Evolutionary conservation across 495 filamentous ascomycete species (phyloP).

Genomic region (Amorphotheca resinae): DNA sequence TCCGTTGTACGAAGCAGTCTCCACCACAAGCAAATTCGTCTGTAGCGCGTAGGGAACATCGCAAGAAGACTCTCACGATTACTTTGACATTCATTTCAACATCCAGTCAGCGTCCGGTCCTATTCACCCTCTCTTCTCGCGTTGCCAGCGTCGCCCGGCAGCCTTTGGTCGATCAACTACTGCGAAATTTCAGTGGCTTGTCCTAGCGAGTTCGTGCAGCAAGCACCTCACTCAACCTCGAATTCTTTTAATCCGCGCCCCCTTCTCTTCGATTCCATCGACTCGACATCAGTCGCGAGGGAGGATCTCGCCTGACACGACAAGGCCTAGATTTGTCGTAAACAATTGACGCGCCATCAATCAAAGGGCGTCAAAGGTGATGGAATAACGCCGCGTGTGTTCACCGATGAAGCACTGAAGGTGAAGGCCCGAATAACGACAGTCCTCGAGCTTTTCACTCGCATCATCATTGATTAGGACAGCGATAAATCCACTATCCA

Average conservation of each 20-base stretch:
- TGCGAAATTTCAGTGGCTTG: not conserved
- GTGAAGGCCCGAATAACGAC: conserved; percentile 5
- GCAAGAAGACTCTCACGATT: not conserved
- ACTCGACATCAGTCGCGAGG: conserved; percentile 1
- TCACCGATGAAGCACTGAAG: not conserved
- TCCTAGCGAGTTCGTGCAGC: conserved; percentile 3
- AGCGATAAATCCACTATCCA: not conserved
- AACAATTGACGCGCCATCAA: not conserved
- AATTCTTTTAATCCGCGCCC: not conserved
- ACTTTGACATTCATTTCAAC: not conserved
- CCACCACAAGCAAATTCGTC: not conserved
- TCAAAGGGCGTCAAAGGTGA: not conserved
- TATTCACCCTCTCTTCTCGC: not conserved
- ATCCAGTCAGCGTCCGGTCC: not conserved
- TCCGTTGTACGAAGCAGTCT: not conserved
- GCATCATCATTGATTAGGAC: not conserved
- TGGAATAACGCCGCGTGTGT: conserved; percentile 14
- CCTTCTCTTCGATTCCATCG: conserved; percentile 2
- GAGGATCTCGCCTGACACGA: not conserved
- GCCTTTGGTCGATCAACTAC: not conserved
- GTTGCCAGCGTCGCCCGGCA: not conserved
- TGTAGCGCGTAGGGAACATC: not conserved
- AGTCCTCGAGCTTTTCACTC: conserved; percentile 7
- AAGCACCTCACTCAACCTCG: not conserved
- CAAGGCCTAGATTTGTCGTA: not conserved